A percentile compares a stretch with the other conserved stretches of the same genome.
Evolutionary conservation across 23 red algal genomes (phyloP).

Genomic region (Gracilaria vermiculophylla): DNA sequence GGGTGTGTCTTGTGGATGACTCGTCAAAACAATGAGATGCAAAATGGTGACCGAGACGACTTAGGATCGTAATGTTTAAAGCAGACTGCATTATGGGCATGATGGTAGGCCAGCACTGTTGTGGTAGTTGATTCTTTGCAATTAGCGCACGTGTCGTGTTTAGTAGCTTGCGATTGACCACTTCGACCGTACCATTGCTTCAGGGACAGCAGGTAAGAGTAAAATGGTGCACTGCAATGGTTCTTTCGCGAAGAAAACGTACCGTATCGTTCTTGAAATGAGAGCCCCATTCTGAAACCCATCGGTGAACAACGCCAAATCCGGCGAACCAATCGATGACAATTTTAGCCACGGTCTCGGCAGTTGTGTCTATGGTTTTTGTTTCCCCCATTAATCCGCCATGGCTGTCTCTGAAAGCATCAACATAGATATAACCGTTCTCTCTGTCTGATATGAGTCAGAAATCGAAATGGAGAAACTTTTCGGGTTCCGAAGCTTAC

Average conservation of each 20-base stretch:
- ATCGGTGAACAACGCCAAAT: neutral
- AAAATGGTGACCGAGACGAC: neutral
- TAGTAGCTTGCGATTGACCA: neutral
- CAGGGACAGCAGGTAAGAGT: neutral
- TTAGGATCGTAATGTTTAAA: neutral
- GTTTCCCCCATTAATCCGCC: neutral
- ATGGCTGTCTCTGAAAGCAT: neutral
- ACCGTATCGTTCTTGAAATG: conserved; percentile 15
- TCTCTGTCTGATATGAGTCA: neutral
- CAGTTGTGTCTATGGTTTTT: neutral
- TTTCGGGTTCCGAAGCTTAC: neutral
- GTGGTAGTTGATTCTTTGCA: neutral
- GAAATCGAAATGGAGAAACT: conserved; percentile 51
- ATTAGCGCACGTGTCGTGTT: neutral
- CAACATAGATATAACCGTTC: neutral
- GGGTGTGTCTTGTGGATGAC: neutral
- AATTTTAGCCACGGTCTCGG: neutral
- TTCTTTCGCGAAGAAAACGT: neutral
- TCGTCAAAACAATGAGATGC: neutral
- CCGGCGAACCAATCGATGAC: neutral
- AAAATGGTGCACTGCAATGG: neutral
- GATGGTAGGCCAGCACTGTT: neutral
- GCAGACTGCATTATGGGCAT: neutral
- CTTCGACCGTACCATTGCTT: neutral
- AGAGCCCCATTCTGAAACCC: neutral